These are phyloP conservation scores for Phytopythium litorale DNA, from an alignment of 352 stramenopile genomes.

Conservation along the genomic window DNA sequence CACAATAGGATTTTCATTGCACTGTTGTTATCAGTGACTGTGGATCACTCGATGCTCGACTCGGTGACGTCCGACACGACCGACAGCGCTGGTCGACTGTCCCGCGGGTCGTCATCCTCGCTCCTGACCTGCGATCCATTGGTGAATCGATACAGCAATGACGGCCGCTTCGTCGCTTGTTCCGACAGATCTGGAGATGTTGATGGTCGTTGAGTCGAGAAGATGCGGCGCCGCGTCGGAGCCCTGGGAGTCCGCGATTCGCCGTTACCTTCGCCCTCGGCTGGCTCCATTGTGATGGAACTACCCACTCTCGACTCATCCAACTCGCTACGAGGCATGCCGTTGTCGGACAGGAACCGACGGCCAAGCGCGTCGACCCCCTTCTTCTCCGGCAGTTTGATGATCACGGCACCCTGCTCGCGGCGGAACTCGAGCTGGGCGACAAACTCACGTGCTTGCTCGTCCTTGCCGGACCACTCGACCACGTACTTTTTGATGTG, in stretches of 20 bases:
- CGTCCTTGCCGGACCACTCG: constrained; percentile 30
- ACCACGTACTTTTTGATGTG: constrained; percentile 49
- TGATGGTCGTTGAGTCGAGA: not conserved
- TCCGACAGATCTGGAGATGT: not conserved
- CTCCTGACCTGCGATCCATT: not conserved
- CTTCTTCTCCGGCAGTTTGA: constrained; percentile 57
- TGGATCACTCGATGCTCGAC: not conserved
- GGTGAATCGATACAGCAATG: not conserved
- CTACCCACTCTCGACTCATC: not conserved
- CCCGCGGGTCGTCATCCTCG: not conserved
- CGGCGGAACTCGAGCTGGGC: constrained; percentile 52
- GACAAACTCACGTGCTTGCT: constrained; percentile 41
- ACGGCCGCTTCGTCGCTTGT: not conserved
- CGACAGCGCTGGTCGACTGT: not conserved
- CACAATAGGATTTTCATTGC: not conserved
- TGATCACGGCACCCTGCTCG: constrained; percentile 60
- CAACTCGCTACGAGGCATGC: not conserved
- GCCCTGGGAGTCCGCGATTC: not conserved
- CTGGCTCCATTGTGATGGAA: not conserved
- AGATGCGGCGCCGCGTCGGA: no score
- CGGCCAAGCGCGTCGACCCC: constrained; percentile 1
- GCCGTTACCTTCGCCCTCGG: not conserved
- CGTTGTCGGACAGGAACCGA: not conserved
- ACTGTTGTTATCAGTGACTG: not conserved
- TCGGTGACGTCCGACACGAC: constrained; percentile 2